phyloP scores from a whole-genome alignment of 2,329 filamentous ascomycete genomes.

The Penicillium corylophilum region DNA sequence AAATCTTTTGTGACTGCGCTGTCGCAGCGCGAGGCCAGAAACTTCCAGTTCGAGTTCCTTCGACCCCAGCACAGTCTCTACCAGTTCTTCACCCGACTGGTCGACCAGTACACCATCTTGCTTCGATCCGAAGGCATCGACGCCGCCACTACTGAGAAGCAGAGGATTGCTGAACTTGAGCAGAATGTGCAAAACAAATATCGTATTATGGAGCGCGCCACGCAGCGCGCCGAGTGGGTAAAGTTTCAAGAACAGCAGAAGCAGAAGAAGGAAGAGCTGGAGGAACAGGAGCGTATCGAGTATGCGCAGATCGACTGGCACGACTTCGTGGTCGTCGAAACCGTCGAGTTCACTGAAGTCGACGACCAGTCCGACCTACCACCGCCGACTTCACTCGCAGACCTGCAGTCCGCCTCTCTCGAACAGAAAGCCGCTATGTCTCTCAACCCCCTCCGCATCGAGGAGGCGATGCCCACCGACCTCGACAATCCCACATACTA shows the following conservation, averaged over 20 bases:
- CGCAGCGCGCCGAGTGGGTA: conserved; percentile 81
- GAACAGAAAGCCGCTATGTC: conserved; percentile 94
- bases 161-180: conserved; percentile 70
- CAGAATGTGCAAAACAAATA: conserved; percentile 76
- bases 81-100: conserved; percentile 87
- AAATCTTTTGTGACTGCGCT: conserved; percentile 87
- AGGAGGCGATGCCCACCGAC: conserved; percentile 89
- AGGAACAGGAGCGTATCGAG: conserved; percentile 72
- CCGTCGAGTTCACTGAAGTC: conserved; percentile 83
- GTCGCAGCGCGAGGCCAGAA: conserved; percentile 82
- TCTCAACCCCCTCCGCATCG: conserved; percentile 77
- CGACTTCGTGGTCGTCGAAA: conserved; percentile 94
- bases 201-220: conserved; percentile 74
- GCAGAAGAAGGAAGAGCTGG: conserved; percentile 82
- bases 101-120: conserved; percentile 89
- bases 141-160: conserved; percentile 69
- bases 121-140: conserved; percentile 67
- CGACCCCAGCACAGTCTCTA: conserved; percentile 93
- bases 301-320: conserved; percentile 96
- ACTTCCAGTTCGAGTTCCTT: conserved; percentile 95
- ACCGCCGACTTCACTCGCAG: conserved; percentile 82
- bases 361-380: conserved; percentile 86
- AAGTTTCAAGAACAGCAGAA: conserved; percentile 83
- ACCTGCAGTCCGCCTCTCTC: conserved; percentile 89
- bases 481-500: conserved; percentile 58